Percentiles rank a stretch among this genome's conserved stretches.
Conservation (phyloP, 306 rosid species). For the Rubus idaeus region DNA sequence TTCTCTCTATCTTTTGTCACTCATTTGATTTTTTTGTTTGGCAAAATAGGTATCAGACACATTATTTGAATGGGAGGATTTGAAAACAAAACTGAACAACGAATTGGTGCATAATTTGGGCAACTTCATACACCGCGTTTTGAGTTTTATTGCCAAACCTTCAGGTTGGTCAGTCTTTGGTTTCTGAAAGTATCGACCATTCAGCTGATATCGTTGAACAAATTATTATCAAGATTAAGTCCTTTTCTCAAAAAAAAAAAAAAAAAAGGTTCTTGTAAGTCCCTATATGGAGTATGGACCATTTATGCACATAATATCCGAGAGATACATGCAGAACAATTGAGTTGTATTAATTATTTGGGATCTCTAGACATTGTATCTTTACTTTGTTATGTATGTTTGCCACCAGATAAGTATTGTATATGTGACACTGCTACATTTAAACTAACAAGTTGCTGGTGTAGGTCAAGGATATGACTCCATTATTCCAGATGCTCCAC, state of each 20-base stretch:
- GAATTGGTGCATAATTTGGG: constrained; percentile 94
- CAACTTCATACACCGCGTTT: constrained; percentile 82
- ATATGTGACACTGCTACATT: constrained; percentile 1
- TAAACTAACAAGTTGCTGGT: constrained; percentile 2
- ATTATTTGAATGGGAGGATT: constrained; percentile 83
- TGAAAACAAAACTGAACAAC: constrained; percentile 87
- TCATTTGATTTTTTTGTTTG: constrained; percentile 3
- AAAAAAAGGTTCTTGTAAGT: neutral
- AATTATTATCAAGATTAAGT: neutral
- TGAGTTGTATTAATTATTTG: neutral
- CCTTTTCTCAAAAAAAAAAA: too few relatives aligned
- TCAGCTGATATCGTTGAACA: neutral
- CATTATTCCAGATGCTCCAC: constrained; percentile 58
- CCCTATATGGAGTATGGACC: neutral
- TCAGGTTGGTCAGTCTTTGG: constrained; percentile 54
- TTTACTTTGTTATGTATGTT: neutral
- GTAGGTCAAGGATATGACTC: constrained; percentile 89
- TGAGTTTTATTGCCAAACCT: constrained; percentile 97
- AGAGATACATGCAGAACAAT: neutral
- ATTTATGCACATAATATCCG: neutral
- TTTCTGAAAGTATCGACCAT: constrained; percentile 6
- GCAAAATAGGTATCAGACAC: constrained; percentile 79
- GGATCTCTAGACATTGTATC: neutral
- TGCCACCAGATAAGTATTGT: constrained; percentile 5
- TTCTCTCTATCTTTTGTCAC: neutral